A percentile compares a stretch with the other conserved stretches of the same genome.
phyloP scores from a whole-genome alignment of 345 rosid species.

The Microthlaspi erraticum region DNA sequence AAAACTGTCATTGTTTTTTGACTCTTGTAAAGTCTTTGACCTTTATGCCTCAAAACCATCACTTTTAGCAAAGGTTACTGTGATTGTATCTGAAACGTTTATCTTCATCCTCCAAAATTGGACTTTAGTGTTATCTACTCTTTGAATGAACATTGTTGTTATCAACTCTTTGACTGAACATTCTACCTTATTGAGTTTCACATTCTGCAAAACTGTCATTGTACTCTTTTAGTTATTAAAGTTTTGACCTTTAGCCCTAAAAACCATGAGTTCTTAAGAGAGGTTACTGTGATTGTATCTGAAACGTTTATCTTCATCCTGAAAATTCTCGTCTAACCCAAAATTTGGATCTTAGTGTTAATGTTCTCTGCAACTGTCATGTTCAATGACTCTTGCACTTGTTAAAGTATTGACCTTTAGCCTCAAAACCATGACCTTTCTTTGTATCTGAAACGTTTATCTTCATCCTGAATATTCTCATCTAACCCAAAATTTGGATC shows the following conservation, averaged over 20 bases:
- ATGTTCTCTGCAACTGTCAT: too few relatives aligned
- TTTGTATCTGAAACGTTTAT: too few relatives aligned
- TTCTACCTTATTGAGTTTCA: slow-evolving; percentile 12
- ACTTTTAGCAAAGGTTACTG: background rate
- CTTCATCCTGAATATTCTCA: background rate
- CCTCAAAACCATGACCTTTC: too few relatives aligned
- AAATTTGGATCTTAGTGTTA: too few relatives aligned
- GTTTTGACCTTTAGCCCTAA: background rate
- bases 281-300: slow-evolving; percentile 5
- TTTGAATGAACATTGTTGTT: too few relatives aligned
- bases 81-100: too few relatives aligned
- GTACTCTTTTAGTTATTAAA: slow-evolving; percentile 21
- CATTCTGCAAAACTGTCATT: slow-evolving; percentile 12
- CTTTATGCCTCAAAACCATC: background rate
- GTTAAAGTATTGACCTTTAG: too few relatives aligned
- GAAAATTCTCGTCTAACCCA: too few relatives aligned
- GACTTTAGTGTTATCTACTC: background rate
- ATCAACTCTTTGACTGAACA: slow-evolving; percentile 15
- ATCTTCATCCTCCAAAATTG: background rate
- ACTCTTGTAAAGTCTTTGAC: slow-evolving; percentile 22
- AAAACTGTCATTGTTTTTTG: slow-evolving; percentile 21
- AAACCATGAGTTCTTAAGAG: background rate
- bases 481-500: too few relatives aligned
- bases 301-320: too few relatives aligned
- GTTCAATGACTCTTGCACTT: too few relatives aligned